These are phyloP conservation scores for Brassica hybrid DNA, from an alignment of 441 rosid genomes.

Conservation along the genomic window DNA sequence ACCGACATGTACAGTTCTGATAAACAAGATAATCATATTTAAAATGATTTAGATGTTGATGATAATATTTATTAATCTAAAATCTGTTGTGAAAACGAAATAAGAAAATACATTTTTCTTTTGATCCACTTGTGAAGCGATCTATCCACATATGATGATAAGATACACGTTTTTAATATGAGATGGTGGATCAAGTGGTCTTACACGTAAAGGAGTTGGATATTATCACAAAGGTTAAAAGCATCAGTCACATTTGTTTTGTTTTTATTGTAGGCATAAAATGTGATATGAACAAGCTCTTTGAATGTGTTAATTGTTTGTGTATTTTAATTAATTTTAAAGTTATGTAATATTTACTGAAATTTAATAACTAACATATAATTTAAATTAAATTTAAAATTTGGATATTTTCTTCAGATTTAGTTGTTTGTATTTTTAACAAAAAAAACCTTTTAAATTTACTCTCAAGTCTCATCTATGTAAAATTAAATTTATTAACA, in stretches of 20 bases:
- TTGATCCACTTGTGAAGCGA: slow-evolving; percentile 32
- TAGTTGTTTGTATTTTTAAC: not conserved
- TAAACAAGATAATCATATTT: slow-evolving; percentile 27
- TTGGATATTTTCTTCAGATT: not conserved
- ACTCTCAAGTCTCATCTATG: not conserved
- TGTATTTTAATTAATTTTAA: not conserved
- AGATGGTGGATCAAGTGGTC: slow-evolving; percentile 29
- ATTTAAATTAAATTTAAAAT: no score
- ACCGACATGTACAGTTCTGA: slow-evolving; percentile 31
- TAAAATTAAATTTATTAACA: not conserved
- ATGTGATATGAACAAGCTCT: slow-evolving; percentile 3
- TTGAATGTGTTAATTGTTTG: not conserved
- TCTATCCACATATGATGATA: slow-evolving; percentile 22
- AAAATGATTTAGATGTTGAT: not conserved
- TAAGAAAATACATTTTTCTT: slow-evolving; percentile 8
- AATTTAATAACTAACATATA: no score
- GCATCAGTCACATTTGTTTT: not conserved
- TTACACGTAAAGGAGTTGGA: not conserved
- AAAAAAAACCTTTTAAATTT: not conserved
- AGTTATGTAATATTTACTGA: not conserved
- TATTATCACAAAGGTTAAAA: not conserved
- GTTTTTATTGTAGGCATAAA: not conserved
- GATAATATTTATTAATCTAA: slow-evolving; percentile 30
- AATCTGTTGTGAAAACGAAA: slow-evolving; percentile 9
- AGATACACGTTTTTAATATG: slow-evolving; percentile 36